Conservation (phyloP, 2,329 filamentous ascomycete species). For the Penicillium sp. region DNA sequence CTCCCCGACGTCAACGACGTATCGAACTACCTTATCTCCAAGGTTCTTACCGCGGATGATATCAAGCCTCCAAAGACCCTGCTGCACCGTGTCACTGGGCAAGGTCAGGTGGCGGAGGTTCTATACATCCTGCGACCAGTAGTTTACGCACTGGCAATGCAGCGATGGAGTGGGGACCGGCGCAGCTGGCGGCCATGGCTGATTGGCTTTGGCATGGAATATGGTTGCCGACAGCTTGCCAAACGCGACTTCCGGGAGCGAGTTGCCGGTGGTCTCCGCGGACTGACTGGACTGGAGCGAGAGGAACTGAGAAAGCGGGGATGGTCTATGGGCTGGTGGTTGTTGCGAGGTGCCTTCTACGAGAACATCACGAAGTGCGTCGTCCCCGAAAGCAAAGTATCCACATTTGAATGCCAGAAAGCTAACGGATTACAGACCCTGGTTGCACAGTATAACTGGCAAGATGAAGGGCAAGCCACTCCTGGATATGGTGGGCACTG, state of each 20-base stretch:
- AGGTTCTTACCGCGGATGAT: conserved; percentile 92
- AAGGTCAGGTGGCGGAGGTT: conserved; percentile 84
- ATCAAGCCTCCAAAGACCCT: conserved; percentile 89
- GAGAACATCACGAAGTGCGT: conserved; percentile 77
- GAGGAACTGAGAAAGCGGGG: conserved; percentile 88
- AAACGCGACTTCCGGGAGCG: conserved; percentile 67
- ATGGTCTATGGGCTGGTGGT: conserved; percentile 94
- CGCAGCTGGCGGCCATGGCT: conserved; percentile 92
- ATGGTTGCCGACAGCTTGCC: conserved; percentile 81
- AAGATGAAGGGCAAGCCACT: conserved; percentile 74
- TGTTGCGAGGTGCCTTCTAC: conserved; percentile 95
- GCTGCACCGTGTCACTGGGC: conserved; percentile 71
- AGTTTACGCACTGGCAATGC: conserved; percentile 80
- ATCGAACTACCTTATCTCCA: conserved; percentile 81
- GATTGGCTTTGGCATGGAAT: conserved; percentile 81
- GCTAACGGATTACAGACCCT: conserved; percentile 50
- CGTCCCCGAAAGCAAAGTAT: conserved; percentile 28
- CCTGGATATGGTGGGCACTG: conserved; percentile 77
- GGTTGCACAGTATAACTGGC: conserved; percentile 69
- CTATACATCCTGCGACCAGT: conserved; percentile 89
- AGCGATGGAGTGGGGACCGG: conserved; percentile 70
- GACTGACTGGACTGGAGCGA: conserved; percentile 79
- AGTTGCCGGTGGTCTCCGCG: conserved; percentile 72
- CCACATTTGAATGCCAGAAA: conserved; percentile 2
- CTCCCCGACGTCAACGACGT: conserved; percentile 82